Evolutionary conservation across 1,284 basidiomycete species (phyloP).

Genomic region (Anthracocystis walkeri): DNA sequence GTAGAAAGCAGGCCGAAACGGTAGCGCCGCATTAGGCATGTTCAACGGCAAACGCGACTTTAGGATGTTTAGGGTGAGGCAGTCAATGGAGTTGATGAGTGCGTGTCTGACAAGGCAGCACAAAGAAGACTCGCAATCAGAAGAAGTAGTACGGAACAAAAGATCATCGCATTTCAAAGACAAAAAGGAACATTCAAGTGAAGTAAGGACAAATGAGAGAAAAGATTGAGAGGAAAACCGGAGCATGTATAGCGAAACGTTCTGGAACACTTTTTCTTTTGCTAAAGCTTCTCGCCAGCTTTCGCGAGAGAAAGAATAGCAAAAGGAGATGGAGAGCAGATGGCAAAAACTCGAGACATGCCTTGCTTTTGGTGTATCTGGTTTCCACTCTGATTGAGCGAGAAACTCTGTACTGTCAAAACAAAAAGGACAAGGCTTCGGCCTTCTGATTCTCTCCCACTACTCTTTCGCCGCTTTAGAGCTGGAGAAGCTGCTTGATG

Average conservation of each 20-base stretch:
- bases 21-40: too few species aligned
- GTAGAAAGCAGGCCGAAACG: too few species aligned
- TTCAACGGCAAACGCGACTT: too few species aligned
- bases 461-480: neutral
- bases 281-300: neutral
- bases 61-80: too few species aligned
- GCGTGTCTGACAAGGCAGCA: too few species aligned
- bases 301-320: neutral
- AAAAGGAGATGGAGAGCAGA: neutral
- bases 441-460: too few species aligned
- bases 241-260: neutral
- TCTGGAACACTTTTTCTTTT: neutral
- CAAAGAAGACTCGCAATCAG: neutral
- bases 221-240: neutral
- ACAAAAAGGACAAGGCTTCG: neutral
- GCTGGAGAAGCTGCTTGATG: slow-evolving; percentile 37
- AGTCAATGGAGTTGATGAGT: too few species aligned
- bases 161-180: slow-evolving; percentile 18
- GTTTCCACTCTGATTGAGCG: neutral
- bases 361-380: neutral
- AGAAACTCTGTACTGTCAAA: neutral
- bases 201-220: slow-evolving; percentile 3
- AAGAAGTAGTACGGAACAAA: neutral
- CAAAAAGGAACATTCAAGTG: neutral
- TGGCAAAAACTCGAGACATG: neutral